A percentile compares a stretch with the other conserved stretches of the same genome.
Evolutionary conservation across 2,329 filamentous ascomycete species (phyloP).

Genomic region (Trichoderma guizhouense): DNA sequence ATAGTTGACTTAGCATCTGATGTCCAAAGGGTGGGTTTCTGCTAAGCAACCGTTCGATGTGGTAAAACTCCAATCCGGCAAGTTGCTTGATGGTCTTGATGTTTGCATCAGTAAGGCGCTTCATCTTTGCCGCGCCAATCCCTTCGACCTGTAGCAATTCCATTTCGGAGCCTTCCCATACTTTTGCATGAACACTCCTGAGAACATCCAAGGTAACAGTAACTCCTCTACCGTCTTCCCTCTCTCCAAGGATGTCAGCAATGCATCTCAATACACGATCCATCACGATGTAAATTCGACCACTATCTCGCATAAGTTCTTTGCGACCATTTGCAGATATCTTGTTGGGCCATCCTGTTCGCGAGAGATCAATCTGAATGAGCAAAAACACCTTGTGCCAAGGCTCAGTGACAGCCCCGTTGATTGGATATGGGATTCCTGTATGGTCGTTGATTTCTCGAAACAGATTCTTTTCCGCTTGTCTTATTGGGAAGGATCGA

Average conservation of each 20-base stretch:
- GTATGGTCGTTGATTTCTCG: conserved; percentile 38
- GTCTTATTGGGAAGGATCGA: conserved; percentile 35
- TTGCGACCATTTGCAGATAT: conserved; percentile 32
- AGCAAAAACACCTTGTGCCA: conserved; percentile 75
- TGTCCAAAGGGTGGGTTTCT: conserved; percentile 81
- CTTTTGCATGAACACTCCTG: conserved; percentile 68
- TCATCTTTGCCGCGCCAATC: conserved; percentile 71
- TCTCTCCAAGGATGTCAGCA: conserved; percentile 37
- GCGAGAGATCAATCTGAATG: conserved; percentile 67
- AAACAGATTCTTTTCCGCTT: conserved; percentile 36
- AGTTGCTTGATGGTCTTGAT: conserved; percentile 71
- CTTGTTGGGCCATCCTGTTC: conserved; percentile 57
- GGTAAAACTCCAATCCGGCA: conserved; percentile 60
- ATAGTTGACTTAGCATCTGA: conserved; percentile 61
- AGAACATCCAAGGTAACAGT: conserved; percentile 72
- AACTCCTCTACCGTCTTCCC: conserved; percentile 61
- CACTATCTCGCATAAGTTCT: conserved; percentile 32
- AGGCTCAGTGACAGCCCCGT: conserved; percentile 48
- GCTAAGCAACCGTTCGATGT: conserved; percentile 73
- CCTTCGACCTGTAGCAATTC: conserved; percentile 81
- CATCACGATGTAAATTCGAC: conserved; percentile 33
- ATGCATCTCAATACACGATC: conserved; percentile 37
- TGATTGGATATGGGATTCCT: conserved; percentile 37
- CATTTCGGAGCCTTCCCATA: conserved; percentile 77
- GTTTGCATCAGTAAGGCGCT: conserved; percentile 68